Evolutionary conservation across 2,329 filamentous ascomycete species (phyloP).

Genomic region (Orbilia javanica): DNA sequence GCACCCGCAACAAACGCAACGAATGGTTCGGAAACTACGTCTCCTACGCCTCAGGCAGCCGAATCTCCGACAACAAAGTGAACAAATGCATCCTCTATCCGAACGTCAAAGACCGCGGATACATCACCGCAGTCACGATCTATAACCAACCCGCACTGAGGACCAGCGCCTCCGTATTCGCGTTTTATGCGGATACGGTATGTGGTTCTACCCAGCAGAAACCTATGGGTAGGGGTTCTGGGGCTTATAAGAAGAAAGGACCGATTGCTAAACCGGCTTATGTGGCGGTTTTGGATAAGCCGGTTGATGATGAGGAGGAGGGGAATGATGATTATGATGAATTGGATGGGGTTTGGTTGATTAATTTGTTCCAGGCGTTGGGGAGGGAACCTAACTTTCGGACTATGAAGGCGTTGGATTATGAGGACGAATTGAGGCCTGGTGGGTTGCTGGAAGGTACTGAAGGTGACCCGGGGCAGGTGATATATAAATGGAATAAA

Average conservation of each 20-base stretch:
- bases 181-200: constrained; percentile 11
- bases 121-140: background rate
- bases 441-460: background rate
- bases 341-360: constrained; percentile 25
- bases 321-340: background rate
- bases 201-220: constrained; percentile 2
- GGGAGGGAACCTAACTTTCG: background rate
- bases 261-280: background rate
- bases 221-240: background rate
- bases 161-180: background rate
- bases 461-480: background rate
- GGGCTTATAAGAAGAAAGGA: background rate
- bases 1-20: constrained; percentile 16
- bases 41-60: constrained; percentile 1
- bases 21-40: constrained; percentile 24
- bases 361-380: constrained; percentile 18
- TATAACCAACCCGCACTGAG: constrained; percentile 15
- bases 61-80: background rate
- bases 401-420: constrained; percentile 29
- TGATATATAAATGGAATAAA: constrained; percentile 23
- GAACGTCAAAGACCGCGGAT: background rate
- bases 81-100: constrained; percentile 8
- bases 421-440: background rate
- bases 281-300: constrained; percentile 27
- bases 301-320: background rate